Evolutionary conservation across 805 yeast species (phyloP), one percentile per base, ranked within the genome.

Genomic region (Starmerella stigmatis): DNA sequence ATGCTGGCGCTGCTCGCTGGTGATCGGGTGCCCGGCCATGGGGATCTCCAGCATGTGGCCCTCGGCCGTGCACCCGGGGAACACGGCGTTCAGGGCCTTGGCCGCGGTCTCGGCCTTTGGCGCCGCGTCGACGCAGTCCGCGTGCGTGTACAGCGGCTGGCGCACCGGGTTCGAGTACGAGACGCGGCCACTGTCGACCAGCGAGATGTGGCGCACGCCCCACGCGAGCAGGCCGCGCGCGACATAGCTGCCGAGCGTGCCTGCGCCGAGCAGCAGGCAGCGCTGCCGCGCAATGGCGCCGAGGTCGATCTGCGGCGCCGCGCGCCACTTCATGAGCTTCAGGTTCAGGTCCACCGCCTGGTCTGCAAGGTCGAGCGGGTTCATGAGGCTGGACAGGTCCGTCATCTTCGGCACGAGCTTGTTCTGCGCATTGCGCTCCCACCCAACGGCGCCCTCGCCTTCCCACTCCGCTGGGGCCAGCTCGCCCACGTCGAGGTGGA

Each of bases 91-190:
- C 52, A 92, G 61, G 0, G 86, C 74, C 15, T 66, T 69, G 0
- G 95, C 92, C 0, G 97, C 97, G 6, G 78, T 66, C 26, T 60
- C 61, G 0, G 97, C 94, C 59, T 92, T 92, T 31, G 69, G 69
- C 0, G 94, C 94, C 13, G 82, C 86, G 46, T 74, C 68, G 21
- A 77, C 69, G 57, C 92, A 81, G 64, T 92, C 96, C n/a, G 73
- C 72, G 63, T 84, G 89, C 17, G 70, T 72, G 62, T 78, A 92
- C 19, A 92, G 63, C 0, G 97, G 89, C 56, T 92, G 99, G 42
- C 99, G 70, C 0, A 92, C 98, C 0, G 98, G 98, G 56, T 92
- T 92, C 9, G 95, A 84, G 63, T 78, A 86, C 3, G 96, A 86
- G 0, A 94, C 86, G 20, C 73, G 68, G 2, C 96, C 94, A 60